Evolutionary conservation across 2,329 filamentous ascomycete species (phyloP), one percentile per base, ranked within the genome.

Genomic region (Cyclaneusma minus): DNA sequence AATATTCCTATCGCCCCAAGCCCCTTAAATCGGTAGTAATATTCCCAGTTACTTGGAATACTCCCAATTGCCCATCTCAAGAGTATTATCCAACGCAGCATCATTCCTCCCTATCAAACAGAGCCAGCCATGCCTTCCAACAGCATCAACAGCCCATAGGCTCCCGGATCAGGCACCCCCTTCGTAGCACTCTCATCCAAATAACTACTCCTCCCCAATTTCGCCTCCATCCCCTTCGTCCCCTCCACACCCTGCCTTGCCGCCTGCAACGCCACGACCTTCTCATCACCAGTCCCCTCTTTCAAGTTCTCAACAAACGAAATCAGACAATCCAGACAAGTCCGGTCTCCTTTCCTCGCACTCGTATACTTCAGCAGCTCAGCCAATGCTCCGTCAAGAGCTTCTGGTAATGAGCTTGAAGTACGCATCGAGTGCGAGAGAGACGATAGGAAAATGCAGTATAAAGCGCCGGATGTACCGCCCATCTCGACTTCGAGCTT

Each of bases 141-240:
- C 27, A 42, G 33, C 29, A 36, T 35, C 24, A 57, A 52, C 21
- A 68, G 43, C 9, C 62, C 64, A 39, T 62, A 55, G 5, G 63
- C 63, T 10, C 63, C 63, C 7, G 63, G 64, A 51, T 68, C 64
- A 7, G 63, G 61, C 5, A 66, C 60, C 6, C 30, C 55, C 50
- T 40, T 63, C 48, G 44, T 56, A 56, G 7, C 50, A 52, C 39
- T 54, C 54, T 27, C 57, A 27, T 56, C 59, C 11, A 67, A 54
- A 42, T 68, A 68, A 23, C 64, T 62, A 10, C 58, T 60, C 32
- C 63, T 48, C 15, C 63, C 63, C 24, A 68, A 40, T 36, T 55
- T 64, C 16, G 63, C 61, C 41, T 60, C 56, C 59, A 67, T 60
- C 10, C 56, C 59, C 36, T 60, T 61, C 22, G 64, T 68, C 15